Evolutionary conservation across 371 early-diverging fungal genomes (phyloP).

Genomic region (Dichotomocladium elegans): DNA sequence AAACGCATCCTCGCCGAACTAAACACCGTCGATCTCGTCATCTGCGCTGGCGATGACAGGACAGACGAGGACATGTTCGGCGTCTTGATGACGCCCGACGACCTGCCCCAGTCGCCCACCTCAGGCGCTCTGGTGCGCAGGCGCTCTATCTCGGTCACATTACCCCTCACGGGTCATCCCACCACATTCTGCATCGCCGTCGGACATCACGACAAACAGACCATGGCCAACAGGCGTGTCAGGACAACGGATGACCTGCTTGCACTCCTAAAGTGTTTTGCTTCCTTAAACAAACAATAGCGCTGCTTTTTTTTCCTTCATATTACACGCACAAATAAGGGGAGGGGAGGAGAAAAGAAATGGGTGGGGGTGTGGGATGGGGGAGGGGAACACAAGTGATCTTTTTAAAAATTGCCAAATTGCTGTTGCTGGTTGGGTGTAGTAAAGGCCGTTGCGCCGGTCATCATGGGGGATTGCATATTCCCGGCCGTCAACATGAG

Average conservation of each 20-base stretch:
- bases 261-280: slow-evolving; percentile 7
- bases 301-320: not conserved
- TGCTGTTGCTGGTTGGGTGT: not conserved
- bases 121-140: not conserved
- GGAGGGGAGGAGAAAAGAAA: not conserved
- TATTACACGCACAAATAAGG: not conserved
- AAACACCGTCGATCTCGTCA: slow-evolving; percentile 80
- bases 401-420: slow-evolving; percentile 7
- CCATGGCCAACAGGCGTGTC: slow-evolving; percentile 80
- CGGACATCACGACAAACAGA: slow-evolving; percentile 76
- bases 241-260: slow-evolving; percentile 46
- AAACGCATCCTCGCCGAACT: slow-evolving; percentile 63
- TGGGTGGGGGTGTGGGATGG: not conserved
- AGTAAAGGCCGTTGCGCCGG: slow-evolving; percentile 9
- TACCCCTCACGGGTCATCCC: not conserved
- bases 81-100: slow-evolving; percentile 3
- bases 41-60: slow-evolving; percentile 96
- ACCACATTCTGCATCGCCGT: slow-evolving; percentile 64
- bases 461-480: slow-evolving; percentile 42
- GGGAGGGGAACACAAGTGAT: not conserved
- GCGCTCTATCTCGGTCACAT: not conserved
- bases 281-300: not conserved
- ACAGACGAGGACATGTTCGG: slow-evolving; percentile 97
- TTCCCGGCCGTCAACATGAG: slow-evolving; percentile 59
- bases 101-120: not conserved